Evolutionary conservation across 805 yeast species (phyloP), one percentile per base, ranked within the genome.

Genomic region (Candida manassasensis): DNA sequence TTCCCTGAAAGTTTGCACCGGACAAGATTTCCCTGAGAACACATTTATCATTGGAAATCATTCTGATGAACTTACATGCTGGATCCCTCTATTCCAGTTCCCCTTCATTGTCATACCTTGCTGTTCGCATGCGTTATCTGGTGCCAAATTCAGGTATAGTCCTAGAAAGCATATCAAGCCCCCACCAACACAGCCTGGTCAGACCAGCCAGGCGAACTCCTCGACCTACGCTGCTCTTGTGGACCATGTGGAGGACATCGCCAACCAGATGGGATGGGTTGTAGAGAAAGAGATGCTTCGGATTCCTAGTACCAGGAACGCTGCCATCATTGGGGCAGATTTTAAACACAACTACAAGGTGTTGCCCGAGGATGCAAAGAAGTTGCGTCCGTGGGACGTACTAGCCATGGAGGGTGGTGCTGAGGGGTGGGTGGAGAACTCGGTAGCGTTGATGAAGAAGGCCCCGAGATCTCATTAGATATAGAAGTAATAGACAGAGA

Each of bases 31-130:
- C 42, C 80, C 86, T 0, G 54, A 63, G 15, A 73, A 81, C 46
- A 81, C 95, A 0, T 90, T 90, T 49, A 59, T 89, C 22, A 88
- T 90, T 29, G 97, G 97, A 1, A 90, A 90, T 54, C 97, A 90
- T 53, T 84, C 95, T 1, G 97, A 90, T 55, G 97, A 90, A 53
- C 69, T 90, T 38, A 89, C 97, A 0, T 84, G 95, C 45, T 90
- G 97, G 97, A 79, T 90, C 24, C 97, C 97, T 3, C 62, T 90
- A 8, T 60, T 90, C 8, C 88, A 87, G 0, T 83, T 72, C 42
- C 96, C 96, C 5, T 90, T 86, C 54, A 66, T 90, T 67, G 95
- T 87, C 7, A 85, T 90, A 27, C 97, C 97, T 8, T 90, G 97
- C 55, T 90, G 97, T 56, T 88, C 97, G 0, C 96, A 90, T 57